Evolutionary conservation across 1,139 yeast species (phyloP).

Genomic region (Hemisphaericaspora xylofermentans): DNA sequence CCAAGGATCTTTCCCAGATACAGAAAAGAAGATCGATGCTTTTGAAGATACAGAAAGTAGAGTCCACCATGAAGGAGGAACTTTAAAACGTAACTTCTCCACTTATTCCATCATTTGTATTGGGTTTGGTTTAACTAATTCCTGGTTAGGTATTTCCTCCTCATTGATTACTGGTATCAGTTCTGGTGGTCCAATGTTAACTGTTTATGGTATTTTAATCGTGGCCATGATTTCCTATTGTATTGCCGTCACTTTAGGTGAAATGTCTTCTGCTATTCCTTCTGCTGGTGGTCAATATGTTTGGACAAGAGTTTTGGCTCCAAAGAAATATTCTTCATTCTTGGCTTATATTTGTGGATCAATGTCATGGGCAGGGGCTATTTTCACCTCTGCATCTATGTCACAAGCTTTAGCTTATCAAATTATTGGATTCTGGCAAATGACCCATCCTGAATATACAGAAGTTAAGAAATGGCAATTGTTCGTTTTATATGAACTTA

Average conservation of each 20-base stretch:
- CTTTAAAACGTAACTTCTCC: constrained; percentile 50
- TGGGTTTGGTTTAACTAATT: constrained; percentile 68
- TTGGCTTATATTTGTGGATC: constrained; percentile 55
- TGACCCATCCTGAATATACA: constrained; percentile 45
- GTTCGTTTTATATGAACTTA: constrained; percentile 47
- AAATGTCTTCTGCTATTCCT: constrained; percentile 54
- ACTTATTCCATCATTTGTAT: constrained; percentile 60
- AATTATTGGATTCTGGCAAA: constrained; percentile 50
- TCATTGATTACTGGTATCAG: constrained; percentile 61
- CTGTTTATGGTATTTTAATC: constrained; percentile 66
- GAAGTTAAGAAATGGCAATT: constrained; percentile 50
- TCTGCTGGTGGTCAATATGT: constrained; percentile 61
- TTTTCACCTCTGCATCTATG: constrained; percentile 57
- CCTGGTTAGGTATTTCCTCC: constrained; percentile 58
- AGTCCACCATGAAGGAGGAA: constrained; percentile 19
- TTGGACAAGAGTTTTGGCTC: constrained; percentile 59
- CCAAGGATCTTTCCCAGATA: constrained; percentile 5
- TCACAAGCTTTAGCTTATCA: constrained; percentile 50
- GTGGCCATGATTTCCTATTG: constrained; percentile 48
- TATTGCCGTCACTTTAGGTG: constrained; percentile 44
- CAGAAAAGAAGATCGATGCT: constrained; percentile 10
- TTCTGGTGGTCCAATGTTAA: constrained; percentile 68
- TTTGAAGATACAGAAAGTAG: constrained; percentile 3
- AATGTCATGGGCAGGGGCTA: constrained; percentile 57
- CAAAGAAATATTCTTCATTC: constrained; percentile 45